Base-by-base conservation (phyloP, 2,329 filamentous ascomycete genomes). In the Penicillium sp. region DNA sequence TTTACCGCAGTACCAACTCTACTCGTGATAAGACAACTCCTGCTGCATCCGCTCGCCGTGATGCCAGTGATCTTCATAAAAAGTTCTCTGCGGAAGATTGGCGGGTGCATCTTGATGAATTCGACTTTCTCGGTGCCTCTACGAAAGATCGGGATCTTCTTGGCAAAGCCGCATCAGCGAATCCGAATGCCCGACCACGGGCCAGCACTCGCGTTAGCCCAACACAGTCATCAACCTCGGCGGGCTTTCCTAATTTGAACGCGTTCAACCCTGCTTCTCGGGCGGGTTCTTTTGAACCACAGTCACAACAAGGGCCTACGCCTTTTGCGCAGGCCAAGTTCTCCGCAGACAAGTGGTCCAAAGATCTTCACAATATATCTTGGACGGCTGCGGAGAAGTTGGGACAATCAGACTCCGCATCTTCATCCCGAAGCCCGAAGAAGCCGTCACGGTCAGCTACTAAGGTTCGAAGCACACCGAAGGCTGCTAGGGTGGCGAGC, bases 1-100 rank as follows among this genome's bases (percentile, higher is more conserved):
- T 35, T 19, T 26, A 19, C 26, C 9, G 22, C 47, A 68, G 66
- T 22, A 50, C 60, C 22, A 60, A 63, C 5, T 33, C 57, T 5
- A 24, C 57, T 17, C 56, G 47, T 15, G 54, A 51, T 40, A 37
- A 44, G 26, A 30, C 57, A 24, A 57, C 65, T 53, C 59, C 68
- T 56, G 61, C 68, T 38, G 59, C 68, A 19, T 72, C 71, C 38
- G 78, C 73, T 50, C 76, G 73, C 47, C 76, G 69, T 44, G 76
- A 72, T 58, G 70, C 78, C 57, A 73, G 70, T 45, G 64, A 70
- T 47, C 53, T 76, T 49, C 75, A 75, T 30, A 77, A 77, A 35
- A 75, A 75, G 50, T 82, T 82, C 53, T 79, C 78, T 5, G 77
- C 78, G 0, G 73, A 74, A 13, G 77, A 78, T 22, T 81, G 79